phyloP scores from a whole-genome alignment of 139 green algal genomes.

The Chlorella sp. region DNA sequence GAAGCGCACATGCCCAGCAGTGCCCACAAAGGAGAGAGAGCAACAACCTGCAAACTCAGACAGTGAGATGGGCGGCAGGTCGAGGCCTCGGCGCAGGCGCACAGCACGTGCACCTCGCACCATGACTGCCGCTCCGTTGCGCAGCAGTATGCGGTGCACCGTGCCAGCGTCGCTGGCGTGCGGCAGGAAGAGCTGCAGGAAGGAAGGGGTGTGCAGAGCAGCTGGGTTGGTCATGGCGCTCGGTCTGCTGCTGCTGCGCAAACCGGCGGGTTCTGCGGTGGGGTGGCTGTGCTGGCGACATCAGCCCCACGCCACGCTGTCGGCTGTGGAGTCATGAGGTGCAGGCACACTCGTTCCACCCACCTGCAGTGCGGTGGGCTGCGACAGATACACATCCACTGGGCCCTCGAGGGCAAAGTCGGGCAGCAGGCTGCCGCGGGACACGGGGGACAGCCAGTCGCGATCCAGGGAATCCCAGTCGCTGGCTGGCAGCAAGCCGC shows the following conservation, averaged over 20 bases:
- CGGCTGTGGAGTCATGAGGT: no score
- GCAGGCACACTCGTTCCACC: not conserved
- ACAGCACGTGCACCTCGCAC: conserved; percentile 28
- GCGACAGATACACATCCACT: conserved; percentile 34
- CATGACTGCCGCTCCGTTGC: conserved; percentile 20
- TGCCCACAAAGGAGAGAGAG: no score
- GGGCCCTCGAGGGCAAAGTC: conserved; percentile 49
- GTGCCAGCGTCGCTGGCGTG: conserved; percentile 33
- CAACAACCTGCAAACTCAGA: conserved; percentile 25
- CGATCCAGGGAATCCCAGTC: conserved; percentile 34
- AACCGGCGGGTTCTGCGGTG: no score
- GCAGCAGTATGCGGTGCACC: conserved; percentile 32
- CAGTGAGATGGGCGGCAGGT: conserved; percentile 22
- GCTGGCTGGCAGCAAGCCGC: conserved; percentile 17
- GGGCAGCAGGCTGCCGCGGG: conserved; percentile 26
- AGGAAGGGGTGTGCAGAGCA: no score
- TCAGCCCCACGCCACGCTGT: no score
- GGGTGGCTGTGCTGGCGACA: no score
- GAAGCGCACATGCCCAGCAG: no score
- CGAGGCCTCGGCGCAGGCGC: conserved; percentile 15
- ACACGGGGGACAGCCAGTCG: conserved; percentile 25
- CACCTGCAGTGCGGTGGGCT: conserved; percentile 30
- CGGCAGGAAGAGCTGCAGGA: conserved; percentile 38
- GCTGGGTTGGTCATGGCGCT: no score
- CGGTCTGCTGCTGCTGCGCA: no score